Evolutionary conservation across 2,329 filamentous ascomycete species (phyloP), one percentile per base, ranked within the genome.

Genomic region (Orbilia brochopaga): DNA sequence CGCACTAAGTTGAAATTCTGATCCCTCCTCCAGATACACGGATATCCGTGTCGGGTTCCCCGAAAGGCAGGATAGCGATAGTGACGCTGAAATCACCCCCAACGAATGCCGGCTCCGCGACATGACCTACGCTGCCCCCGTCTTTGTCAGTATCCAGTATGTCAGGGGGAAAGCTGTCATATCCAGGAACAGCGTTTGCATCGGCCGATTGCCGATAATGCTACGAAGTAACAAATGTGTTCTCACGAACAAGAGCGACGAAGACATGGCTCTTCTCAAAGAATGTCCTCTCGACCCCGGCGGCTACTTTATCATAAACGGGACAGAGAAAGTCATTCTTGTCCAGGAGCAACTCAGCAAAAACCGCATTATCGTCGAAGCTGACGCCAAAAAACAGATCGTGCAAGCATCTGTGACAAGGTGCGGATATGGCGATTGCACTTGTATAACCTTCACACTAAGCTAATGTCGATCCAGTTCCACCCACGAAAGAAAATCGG

Each of bases 291-390:
- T 99, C 44, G 94, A 99, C 78, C 94, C 95, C 0, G 94, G 94
- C 74, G 94, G 94, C 58, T 99, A 99, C 80, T 99, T 99, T 78
- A 94, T 99, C 77, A 92, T 97, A 75, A 91, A 93, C 77, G 94
- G 94, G 52, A 97, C 95, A 19, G 94, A 99, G 80, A 99, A 99
- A 82, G 94, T 99, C 76, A 99, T 99, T 78, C 83, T 99, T 48
- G 95, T 99, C 13, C 94, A 99, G 80, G 95, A 99, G 79, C 94
- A 99, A 81, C 83, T 99, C 78, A 99, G 94, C 85, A 99, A 99
- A 85, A 99, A 99, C 80, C 88, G 94, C 82, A 90, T 99, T 77
- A 97, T 99, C 79, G 93, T 99, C 15, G 95, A 99, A 80, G 88
- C 91, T 62, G 90, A 93, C 77, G 85, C 88, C 58, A 96, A 96